These are phyloP conservation scores for Arthrobotrys pseudoclavata DNA, from an alignment of 2,329 filamentous ascomycete species.

Conservation along the genomic window DNA sequence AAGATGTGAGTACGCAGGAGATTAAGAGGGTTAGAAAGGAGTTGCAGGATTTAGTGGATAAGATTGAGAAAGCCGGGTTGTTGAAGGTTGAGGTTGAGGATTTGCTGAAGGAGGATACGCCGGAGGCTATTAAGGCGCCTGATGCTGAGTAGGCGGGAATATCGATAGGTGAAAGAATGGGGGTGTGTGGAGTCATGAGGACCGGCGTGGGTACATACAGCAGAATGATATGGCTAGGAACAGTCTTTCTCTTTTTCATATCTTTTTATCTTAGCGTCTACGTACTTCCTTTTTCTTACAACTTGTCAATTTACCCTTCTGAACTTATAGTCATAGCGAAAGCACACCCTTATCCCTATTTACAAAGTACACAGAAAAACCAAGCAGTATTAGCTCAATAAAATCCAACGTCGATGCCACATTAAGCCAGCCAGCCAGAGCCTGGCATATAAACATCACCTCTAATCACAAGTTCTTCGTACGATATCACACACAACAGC, in stretches of 20 bases:
- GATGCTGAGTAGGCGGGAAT: slow-evolving; percentile 21
- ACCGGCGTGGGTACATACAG: background rate
- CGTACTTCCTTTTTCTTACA: background rate
- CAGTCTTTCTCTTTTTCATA: background rate
- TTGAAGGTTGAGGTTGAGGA: slow-evolving; percentile 32
- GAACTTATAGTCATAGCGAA: background rate
- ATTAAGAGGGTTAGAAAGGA: slow-evolving; percentile 74
- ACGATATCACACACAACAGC: no score
- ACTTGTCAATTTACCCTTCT: background rate
- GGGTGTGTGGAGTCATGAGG: background rate
- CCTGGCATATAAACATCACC: no score
- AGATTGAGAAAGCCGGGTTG: slow-evolving; percentile 62
- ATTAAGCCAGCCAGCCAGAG: no score
- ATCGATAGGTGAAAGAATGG: background rate
- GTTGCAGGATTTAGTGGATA: slow-evolving; percentile 68
- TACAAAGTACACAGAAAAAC: background rate
- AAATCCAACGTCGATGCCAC: background rate
- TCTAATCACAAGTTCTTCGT: no score
- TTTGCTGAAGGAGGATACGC: slow-evolving; percentile 45
- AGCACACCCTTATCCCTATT: background rate
- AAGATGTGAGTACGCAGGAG: slow-evolving; percentile 81
- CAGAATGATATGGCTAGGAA: slow-evolving; percentile 1
- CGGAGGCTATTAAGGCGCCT: slow-evolving; percentile 43
- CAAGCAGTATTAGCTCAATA: background rate
- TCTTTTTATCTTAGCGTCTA: background rate